A percentile compares a stretch with the other conserved stretches of the same genome.
These are phyloP conservation scores for Kluyveromyces wickerhamii DNA, from an alignment of 805 yeast genomes.

Conservation along the genomic window DNA sequence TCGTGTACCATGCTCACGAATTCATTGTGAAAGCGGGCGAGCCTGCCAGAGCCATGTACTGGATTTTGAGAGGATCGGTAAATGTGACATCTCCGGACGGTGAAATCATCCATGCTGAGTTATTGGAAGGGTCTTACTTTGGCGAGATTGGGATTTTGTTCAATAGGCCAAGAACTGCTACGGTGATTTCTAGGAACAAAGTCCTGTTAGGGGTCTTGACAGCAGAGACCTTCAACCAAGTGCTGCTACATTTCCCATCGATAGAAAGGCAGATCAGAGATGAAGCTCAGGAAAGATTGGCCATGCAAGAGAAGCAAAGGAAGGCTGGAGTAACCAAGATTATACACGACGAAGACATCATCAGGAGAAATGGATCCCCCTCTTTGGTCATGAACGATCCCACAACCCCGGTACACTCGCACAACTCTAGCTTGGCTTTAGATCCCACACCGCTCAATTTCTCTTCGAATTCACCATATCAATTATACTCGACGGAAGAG, in stretches of 20 bases:
- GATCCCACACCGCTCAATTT: background rate
- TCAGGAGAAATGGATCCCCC: background rate
- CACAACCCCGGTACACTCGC: background rate
- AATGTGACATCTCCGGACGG: slow-evolving; percentile 74
- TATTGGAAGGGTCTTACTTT: slow-evolving; percentile 61
- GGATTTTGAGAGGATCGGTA: slow-evolving; percentile 70
- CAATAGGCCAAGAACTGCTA: slow-evolving; percentile 71
- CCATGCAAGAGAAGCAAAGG: slow-evolving; percentile 58
- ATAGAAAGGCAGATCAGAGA: slow-evolving; percentile 65
- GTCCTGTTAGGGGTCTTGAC: slow-evolving; percentile 65
- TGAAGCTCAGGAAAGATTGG: slow-evolving; percentile 71
- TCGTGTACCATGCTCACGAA: slow-evolving; percentile 60
- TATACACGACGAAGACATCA: slow-evolving; percentile 1
- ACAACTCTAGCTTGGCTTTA: background rate
- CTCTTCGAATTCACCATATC: background rate
- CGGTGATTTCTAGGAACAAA: slow-evolving; percentile 61
- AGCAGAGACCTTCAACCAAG: slow-evolving; percentile 49
- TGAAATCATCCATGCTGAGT: slow-evolving; percentile 64
- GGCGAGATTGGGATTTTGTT: slow-evolving; percentile 76
- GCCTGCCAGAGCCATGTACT: slow-evolving; percentile 67
- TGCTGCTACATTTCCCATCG: slow-evolving; percentile 53
- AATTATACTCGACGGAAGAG: background rate
- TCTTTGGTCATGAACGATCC: background rate
- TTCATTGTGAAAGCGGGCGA: slow-evolving; percentile 66
- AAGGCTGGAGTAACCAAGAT: slow-evolving; percentile 33